Evolutionary conservation across 2,329 filamentous ascomycete species (phyloP), one percentile per base, ranked within the genome.

Genomic region (Epichloe elymi): DNA sequence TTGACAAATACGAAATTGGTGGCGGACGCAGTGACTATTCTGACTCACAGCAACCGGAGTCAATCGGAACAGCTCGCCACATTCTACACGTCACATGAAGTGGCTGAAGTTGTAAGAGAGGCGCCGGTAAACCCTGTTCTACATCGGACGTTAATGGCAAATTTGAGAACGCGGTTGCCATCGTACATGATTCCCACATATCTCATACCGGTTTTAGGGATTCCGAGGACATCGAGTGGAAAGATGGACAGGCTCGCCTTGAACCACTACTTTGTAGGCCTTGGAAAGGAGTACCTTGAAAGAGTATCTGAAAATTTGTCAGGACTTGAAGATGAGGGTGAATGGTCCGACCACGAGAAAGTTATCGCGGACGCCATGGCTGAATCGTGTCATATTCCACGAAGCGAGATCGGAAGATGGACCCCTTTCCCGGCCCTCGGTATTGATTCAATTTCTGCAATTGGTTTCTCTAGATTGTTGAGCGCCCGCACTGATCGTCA

Each of bases 391-490:
- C 61, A 67, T 0, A 61, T 79, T 1, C 60, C 75, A 0, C 51
- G 61, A 3, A 57, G 63, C 1, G 65, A 71, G 0, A 71, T 95
- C 38, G 69, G 66, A 10, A 76, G 78, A 35, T 82, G 82, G 67
- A 83, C 81, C 0, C 88, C 88, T 0, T 85, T 95, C 54, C 82
- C 85, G 51, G 79, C 76, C n/a, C 65, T 95, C 3, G 90, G 90
- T 0, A 65, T 96, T 5, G 88, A 95, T 62, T 95, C 89, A 0
- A 80, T 95, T 26, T 85, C 83, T 7, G 87, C 86, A 0, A 94
- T 95, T 55, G 69, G 76, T 0, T 66, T 94, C 8, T 78, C 85
- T 0, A 79, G 74, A 50, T 61, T 65, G 15, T 62, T 95, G 0
- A 73, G 74, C 48, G 58, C 67, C 2, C 55, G 61, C 0, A 65